phyloP scores from a whole-genome alignment of 2,329 filamentous ascomycete genomes.

The Diaporthe helianthi region DNA sequence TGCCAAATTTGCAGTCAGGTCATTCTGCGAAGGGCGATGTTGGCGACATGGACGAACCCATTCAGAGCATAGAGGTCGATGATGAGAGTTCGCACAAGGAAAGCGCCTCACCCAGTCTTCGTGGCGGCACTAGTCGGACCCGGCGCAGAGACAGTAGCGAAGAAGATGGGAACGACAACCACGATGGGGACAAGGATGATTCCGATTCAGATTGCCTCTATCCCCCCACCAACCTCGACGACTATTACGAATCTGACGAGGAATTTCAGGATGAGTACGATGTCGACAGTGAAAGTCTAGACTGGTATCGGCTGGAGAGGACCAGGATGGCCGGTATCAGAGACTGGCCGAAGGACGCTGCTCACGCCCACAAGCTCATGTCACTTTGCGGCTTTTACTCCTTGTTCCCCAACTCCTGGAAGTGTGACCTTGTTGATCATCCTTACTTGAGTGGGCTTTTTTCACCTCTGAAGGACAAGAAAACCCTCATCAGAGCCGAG shows the following conservation, averaged over 20 bases:
- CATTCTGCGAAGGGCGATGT: background rate
- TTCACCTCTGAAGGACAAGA: slow-evolving; percentile 38
- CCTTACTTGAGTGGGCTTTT: slow-evolving; percentile 45
- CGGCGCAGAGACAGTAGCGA: slow-evolving; percentile 40
- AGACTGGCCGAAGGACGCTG: slow-evolving; percentile 44
- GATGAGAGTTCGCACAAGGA: background rate
- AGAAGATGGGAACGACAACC: background rate
- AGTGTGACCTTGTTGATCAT: slow-evolving; percentile 43
- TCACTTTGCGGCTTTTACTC: slow-evolving; percentile 46
- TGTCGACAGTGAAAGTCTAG: slow-evolving; percentile 6
- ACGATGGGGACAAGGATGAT: slow-evolving; percentile 6
- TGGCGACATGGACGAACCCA: slow-evolving; percentile 48
- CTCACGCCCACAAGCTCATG: slow-evolving; percentile 44
- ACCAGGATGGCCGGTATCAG: slow-evolving; percentile 37
- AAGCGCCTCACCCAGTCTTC: slow-evolving; percentile 12
- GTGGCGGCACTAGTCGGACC: slow-evolving; percentile 37
- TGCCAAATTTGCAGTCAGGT: background rate
- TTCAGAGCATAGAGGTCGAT: slow-evolving; percentile 53
- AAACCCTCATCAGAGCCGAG: slow-evolving; percentile 40
- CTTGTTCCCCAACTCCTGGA: slow-evolving; percentile 45
- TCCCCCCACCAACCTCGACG: slow-evolving; percentile 3
- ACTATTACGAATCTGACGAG: slow-evolving; percentile 19
- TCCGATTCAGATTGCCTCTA: background rate
- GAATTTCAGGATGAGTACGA: slow-evolving; percentile 29
- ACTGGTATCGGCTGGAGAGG: slow-evolving; percentile 24